Evolutionary conservation across 108 stramenopile species (phyloP).

Genomic region (Aurantiochytrium sp.): DNA sequence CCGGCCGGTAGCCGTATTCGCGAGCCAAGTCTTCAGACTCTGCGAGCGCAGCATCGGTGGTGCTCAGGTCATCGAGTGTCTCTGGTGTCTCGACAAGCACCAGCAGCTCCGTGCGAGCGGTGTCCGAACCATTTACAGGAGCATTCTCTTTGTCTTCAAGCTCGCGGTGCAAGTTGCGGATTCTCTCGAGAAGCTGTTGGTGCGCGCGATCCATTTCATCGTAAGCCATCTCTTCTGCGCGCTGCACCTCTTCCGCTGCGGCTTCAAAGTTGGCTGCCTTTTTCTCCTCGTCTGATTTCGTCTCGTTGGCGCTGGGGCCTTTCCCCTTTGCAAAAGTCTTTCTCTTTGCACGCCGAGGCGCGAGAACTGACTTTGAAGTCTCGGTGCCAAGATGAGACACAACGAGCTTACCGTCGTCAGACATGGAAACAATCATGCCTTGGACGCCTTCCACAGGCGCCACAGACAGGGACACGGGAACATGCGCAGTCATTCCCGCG

Average conservation of each 20-base stretch:
- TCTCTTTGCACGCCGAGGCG: background rate
- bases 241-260: background rate
- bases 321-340: background rate
- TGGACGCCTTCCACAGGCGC: constrained; percentile 27
- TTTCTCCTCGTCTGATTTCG: background rate
- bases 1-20: background rate
- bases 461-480: constrained; percentile 22
- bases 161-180: background rate
- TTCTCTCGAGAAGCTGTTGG: constrained; percentile 26
- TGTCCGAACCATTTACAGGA: background rate
- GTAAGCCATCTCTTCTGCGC: constrained; percentile 32
- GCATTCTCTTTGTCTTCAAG: background rate
- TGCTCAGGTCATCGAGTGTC: background rate
- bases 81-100: background rate
- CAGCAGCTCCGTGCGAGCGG: background rate
- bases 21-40: background rate
- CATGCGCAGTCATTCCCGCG: background rate
- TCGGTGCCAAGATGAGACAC: background rate
- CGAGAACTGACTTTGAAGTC: background rate
- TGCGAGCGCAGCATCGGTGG: background rate
- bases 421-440: constrained; percentile 28
- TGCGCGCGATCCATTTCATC: constrained; percentile 48
- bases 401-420: constrained; percentile 16
- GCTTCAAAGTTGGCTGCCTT: background rate
- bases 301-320: background rate